Evolutionary conservation across 495 filamentous ascomycete species (phyloP).

Genomic region (Astrothelium subdiscretum): DNA sequence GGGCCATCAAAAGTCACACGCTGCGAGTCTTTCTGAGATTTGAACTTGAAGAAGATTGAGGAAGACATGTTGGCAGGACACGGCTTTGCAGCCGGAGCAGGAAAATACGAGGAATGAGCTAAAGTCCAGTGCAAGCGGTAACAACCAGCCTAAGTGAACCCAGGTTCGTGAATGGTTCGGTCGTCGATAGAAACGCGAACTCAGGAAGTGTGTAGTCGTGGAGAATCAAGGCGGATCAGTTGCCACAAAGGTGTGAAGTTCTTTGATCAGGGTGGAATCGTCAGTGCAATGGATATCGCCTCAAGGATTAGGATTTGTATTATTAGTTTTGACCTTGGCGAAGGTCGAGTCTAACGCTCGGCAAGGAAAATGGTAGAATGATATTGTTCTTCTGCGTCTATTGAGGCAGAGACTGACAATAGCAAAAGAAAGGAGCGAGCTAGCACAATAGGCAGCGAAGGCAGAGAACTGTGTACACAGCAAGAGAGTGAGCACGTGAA

Average conservation of each 20-base stretch:
- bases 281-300: not conserved
- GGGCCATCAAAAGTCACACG: slow-evolving; percentile 96
- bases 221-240: not conserved
- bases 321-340: not conserved
- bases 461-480: slow-evolving; percentile 3
- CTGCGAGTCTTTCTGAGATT: slow-evolving; percentile 91
- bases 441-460: not conserved
- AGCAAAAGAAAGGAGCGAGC: not conserved
- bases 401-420: not conserved
- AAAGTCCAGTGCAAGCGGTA: not conserved
- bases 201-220: not conserved
- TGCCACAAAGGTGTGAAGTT: not conserved
- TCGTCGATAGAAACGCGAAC: not conserved
- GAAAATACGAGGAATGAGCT: not conserved
- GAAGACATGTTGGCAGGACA: slow-evolving; percentile 63
- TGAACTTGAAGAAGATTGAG: slow-evolving; percentile 99
- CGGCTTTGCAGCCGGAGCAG: not conserved
- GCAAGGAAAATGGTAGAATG: not conserved
- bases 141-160: not conserved
- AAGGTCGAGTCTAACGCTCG: not conserved
- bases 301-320: not conserved
- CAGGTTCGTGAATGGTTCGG: not conserved
- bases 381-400: slow-evolving; percentile 1
- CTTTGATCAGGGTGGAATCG: not conserved
- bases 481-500: not conserved